Base-by-base conservation (phyloP, 148 eudicot species). In the Agrostemma githago region DNA sequence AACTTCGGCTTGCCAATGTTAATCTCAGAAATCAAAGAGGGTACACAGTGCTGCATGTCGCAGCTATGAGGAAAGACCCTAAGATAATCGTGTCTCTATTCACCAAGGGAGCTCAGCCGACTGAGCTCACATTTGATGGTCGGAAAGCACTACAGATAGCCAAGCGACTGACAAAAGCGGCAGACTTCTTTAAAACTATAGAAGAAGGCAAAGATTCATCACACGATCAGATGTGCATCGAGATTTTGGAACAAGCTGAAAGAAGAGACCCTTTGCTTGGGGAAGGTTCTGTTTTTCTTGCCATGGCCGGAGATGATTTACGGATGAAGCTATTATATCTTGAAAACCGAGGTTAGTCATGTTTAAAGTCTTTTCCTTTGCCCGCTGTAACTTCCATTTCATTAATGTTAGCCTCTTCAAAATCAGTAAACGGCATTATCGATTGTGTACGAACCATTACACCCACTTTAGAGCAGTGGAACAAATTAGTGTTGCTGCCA, bases 41-140 rank as follows among this genome's bases (percentile, higher is more conserved):
- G 3, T 83, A 88, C 66, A 85, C 96, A 11, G 97, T 91, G 40
- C 88, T 94, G 19, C 98, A 94, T 83, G 82, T 91, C 76, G 95
- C 97, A 72, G 97, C 97, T 63, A 87, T 85, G 88, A 84, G 98
- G 72, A 94, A 88, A 78, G 98, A 94, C 71, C 98, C 98, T n/a
- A 86, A 84, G 64, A 94, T 94, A 75, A 87, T 94, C 63, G 87
- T 91, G 43, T 88, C 93, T 43, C 91, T 94, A 41, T 78, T 94
- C 75, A 94, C 97, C 21, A 94, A 94, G 76, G 98, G 98, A 63
- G 98, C 98, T 54, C 85, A 83, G 61, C 96, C 96, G 20, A 72
- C 88, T 62, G 96, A 88, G 59, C 81, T 79, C 67, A 91, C 98
- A 20, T 69, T 73, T 34, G 97, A 94, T 87, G 93, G 92, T 54